A percentile compares a stretch with the other conserved stretches of the same genome.
phyloP scores from a whole-genome alignment of 2,329 filamentous ascomycete genomes.

The Metarhizium brunneum region DNA sequence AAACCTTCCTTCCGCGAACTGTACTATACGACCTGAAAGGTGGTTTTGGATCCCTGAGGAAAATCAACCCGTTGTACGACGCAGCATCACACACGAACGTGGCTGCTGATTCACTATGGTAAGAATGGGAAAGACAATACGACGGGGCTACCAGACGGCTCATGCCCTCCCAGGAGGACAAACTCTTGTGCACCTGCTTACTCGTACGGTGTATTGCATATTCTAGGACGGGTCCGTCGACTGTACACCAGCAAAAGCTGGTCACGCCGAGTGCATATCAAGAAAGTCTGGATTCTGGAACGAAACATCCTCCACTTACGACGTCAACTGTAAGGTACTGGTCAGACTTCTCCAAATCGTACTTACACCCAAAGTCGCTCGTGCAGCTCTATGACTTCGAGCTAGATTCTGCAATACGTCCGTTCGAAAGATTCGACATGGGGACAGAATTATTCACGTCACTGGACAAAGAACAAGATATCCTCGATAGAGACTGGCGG shows the following conservation, averaged over 20 bases:
- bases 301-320: conserved; percentile 55
- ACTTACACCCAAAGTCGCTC: conserved; percentile 80
- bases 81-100: conserved; percentile 20
- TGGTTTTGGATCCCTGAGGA: conserved; percentile 78
- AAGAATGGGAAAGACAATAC: conserved; percentile 1
- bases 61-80: conserved; percentile 84
- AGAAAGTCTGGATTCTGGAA: conserved; percentile 64
- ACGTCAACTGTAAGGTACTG: conserved; percentile 77
- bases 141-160: not conserved
- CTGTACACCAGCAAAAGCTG: conserved; percentile 57
- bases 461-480: conserved; percentile 71
- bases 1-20: conserved; percentile 87
- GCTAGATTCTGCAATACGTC: conserved; percentile 67
- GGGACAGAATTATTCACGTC: conserved; percentile 68
- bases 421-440: conserved; percentile 84
- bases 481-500: conserved; percentile 83
- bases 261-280: conserved; percentile 72
- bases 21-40: conserved; percentile 94
- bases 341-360: conserved; percentile 93
- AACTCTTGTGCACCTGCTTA: not conserved
- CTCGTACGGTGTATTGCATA: not conserved
- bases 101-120: conserved; percentile 25
- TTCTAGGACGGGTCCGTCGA: conserved; percentile 53
- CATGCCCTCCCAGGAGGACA: not conserved
- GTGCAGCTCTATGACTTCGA: conserved; percentile 84